Percentiles rank a stretch among this genome's conserved stretches.
These are phyloP conservation scores for Fonsecaea erecta DNA, from an alignment of 2,329 filamentous ascomycete species.

Conservation along the genomic window DNA sequence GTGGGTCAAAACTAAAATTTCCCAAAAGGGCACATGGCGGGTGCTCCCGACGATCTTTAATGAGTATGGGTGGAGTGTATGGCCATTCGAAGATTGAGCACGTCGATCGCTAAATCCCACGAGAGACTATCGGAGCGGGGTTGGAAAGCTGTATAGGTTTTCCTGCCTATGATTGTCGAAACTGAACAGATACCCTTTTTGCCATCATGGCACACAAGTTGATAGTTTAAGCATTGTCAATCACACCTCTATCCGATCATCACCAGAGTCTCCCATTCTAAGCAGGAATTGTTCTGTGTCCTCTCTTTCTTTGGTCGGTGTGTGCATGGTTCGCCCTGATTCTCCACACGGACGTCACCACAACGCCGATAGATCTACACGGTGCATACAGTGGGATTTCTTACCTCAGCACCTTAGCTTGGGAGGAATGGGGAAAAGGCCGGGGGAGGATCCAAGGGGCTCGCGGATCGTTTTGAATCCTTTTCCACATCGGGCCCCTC, in stretches of 20 bases:
- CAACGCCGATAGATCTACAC: background rate
- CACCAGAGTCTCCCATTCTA: background rate
- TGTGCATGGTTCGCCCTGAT: no score
- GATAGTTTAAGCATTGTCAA: conserved; percentile 3
- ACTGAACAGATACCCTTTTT: conserved; percentile 8
- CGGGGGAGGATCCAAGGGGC: no score
- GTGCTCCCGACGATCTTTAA: background rate
- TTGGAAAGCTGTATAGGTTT: background rate
- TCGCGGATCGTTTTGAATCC: no score
- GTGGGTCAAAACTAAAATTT: background rate
- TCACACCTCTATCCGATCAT: background rate
- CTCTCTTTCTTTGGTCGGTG: no score
- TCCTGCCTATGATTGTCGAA: background rate
- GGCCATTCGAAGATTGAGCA: background rate
- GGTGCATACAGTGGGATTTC: background rate
- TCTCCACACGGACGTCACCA: background rate
- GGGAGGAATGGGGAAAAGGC: no score
- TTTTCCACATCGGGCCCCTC: no score
- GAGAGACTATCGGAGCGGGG: background rate
- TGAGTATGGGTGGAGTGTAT: background rate
- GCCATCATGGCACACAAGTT: background rate
- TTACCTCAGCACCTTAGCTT: conserved; percentile 1
- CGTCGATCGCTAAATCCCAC: background rate
- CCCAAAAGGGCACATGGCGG: background rate
- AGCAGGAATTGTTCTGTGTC: no score